These are phyloP conservation scores for Thalia dealbata DNA, from an alignment of 176 grass and related monocot species.

Conservation along the genomic window DNA sequence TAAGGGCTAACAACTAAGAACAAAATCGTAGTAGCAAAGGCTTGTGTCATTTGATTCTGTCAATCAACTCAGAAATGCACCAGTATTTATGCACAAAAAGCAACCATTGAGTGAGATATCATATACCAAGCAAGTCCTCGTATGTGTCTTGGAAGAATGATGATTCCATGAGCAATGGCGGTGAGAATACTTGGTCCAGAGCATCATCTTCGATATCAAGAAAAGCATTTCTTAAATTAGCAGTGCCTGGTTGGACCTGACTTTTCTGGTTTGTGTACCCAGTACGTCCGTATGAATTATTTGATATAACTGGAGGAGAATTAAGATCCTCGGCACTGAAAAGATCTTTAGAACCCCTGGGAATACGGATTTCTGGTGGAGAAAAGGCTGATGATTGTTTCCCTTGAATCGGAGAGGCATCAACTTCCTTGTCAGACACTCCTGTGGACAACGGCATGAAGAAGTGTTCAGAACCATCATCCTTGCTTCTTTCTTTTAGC, in stretches of 20 bases:
- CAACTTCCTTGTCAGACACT: slow-evolving; percentile 41
- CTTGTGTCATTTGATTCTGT: no score
- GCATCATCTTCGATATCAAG: slow-evolving; percentile 62
- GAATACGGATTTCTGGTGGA: slow-evolving; percentile 27
- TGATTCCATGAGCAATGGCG: slow-evolving; percentile 66
- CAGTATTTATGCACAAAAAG: background rate
- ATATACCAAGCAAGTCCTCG: slow-evolving; percentile 87
- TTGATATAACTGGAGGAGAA: slow-evolving; percentile 31
- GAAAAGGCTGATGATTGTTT: slow-evolving; percentile 45
- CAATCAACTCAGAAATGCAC: no score
- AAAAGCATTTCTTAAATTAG: slow-evolving; percentile 32
- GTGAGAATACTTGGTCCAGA: slow-evolving; percentile 95
- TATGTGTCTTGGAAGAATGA: slow-evolving; percentile 70
- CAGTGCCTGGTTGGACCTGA: slow-evolving; percentile 24
- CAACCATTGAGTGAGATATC: background rate
- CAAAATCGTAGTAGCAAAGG: no score
- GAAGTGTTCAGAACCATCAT: slow-evolving; percentile 74
- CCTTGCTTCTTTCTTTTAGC: slow-evolving; percentile 41
- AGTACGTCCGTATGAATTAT: slow-evolving; percentile 33
- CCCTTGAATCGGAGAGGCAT: slow-evolving; percentile 33
- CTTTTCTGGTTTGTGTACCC: slow-evolving; percentile 3
- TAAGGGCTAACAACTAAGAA: background rate
- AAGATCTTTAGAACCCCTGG: slow-evolving; percentile 27
- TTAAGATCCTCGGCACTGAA: slow-evolving; percentile 19
- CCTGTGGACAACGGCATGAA: slow-evolving; percentile 59